Evolutionary conservation across 1,284 basidiomycete genomes (phyloP).

Genomic region (Malassezia caprae): DNA sequence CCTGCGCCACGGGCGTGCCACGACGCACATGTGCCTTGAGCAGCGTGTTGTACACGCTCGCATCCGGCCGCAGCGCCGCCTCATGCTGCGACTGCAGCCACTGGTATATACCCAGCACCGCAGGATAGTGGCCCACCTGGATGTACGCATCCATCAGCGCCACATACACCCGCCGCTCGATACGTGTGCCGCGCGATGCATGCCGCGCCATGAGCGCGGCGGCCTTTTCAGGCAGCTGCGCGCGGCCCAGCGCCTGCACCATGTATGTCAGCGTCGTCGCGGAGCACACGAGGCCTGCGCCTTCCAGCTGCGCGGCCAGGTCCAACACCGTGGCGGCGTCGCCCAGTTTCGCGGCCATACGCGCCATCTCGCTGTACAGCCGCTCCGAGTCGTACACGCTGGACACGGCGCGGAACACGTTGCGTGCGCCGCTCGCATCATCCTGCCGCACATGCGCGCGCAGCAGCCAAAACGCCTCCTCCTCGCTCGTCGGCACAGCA

Average conservation of each 20-base stretch:
- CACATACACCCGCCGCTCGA: constrained; percentile 39
- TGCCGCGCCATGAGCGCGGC: constrained; percentile 8
- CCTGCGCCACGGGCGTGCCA: constrained; percentile 63
- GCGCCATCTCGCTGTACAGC: constrained; percentile 12
- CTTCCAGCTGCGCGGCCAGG: constrained; percentile 9
- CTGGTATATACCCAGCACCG: constrained; percentile 63
- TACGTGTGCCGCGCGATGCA: neutral
- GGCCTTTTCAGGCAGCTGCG: constrained; percentile 9
- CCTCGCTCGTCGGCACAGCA: neutral
- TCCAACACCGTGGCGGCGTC: constrained; percentile 4
- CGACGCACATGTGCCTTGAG: constrained; percentile 75
- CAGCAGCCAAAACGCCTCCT: constrained; percentile 5
- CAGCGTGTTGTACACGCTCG: constrained; percentile 55
- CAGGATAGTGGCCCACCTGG: constrained; percentile 67
- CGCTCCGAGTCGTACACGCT: constrained; percentile 5
- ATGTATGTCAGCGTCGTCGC: constrained; percentile 1
- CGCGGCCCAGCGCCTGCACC: constrained; percentile 11
- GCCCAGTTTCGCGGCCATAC: neutral
- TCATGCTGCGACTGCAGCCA: constrained; percentile 52
- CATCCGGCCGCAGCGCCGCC: constrained; percentile 22
- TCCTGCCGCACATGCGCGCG: constrained; percentile 7
- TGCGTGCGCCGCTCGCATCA: constrained; percentile 4
- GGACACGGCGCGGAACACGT: neutral
- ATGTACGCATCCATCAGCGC: constrained; percentile 75
- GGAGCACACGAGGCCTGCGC: neutral